Evolutionary conservation across 2,329 filamentous ascomycete genomes (phyloP), one percentile per base, ranked within the genome.

Genomic region (Microsporum canis): DNA sequence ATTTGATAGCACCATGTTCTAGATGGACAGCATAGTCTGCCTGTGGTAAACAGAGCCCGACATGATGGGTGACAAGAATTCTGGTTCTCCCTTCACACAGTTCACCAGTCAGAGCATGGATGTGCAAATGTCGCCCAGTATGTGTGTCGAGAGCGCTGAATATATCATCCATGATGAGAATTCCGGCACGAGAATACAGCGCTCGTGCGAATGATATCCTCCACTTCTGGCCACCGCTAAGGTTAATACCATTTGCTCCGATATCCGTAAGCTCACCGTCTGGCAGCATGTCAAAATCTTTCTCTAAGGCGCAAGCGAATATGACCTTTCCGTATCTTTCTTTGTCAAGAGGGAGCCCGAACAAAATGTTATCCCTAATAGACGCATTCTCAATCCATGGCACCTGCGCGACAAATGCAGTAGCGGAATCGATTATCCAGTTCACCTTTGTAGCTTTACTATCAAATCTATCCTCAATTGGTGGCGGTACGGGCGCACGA

Each of bases 351-450:
- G 88, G 88, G 1, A 91, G 76, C 0, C 88, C 88, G 64, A 92
- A 94, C 0, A 89, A 72, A 58, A 94, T 87, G 66, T 94, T 95
- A 51, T 90, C 85, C 61, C 82, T 84, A 63, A 95, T 85, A 4
- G 84, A 88, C 0, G 86, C 87, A 66, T 91, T 92, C 69, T 92
- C 88, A 57, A 94, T 88, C 89, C 88, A 94, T 0, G 89, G 88
- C 5, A 88, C 89, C 69, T 91, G 88, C 0, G 86, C 83, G 38
- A 91, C 87, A 66, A 86, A 92, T 0, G 88, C 88, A 56, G 91
- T 80, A 1, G 86, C 82, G 2, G 81, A 80, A 5, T 85, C 80
- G 14, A 90, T 79, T 51, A 88, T 84, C 88, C 88, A 91, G 65
- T 88, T 77, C 2, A 72, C 72, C 55, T 68, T 74, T 12, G 75